Conservation (phyloP, 1,139 yeast genomes). For the Scheffersomyces segobiensis region DNA sequence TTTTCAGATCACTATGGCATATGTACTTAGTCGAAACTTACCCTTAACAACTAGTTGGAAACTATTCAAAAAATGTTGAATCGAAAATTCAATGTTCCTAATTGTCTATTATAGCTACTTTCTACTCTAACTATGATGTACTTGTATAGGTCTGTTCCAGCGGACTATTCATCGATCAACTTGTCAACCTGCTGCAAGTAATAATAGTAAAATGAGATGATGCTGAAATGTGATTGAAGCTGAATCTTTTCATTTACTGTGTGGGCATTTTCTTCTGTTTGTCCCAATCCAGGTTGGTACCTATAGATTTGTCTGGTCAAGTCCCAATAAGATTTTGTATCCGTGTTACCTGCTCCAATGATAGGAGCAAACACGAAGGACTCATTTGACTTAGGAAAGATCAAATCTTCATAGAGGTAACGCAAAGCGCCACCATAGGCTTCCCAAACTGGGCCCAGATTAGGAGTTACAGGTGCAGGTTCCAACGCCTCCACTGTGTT, state of each 20-base stretch:
- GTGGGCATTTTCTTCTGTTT: constrained; percentile 22
- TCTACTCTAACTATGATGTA: not conserved
- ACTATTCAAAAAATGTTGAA: not conserved
- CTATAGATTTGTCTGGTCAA: constrained; percentile 39
- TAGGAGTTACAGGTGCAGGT: constrained; percentile 63
- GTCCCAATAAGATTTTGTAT: constrained; percentile 42
- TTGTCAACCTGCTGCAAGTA: constrained; percentile 36
- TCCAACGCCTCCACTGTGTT: constrained; percentile 37
- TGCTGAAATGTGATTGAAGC: constrained; percentile 26
- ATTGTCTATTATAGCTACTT: no score
- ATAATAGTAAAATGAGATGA: constrained; percentile 38
- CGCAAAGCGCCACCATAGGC: constrained; percentile 57
- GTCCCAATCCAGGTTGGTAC: constrained; percentile 31
- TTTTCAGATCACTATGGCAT: not conserved
- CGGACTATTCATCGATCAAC: constrained; percentile 12
- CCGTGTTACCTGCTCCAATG: constrained; percentile 35
- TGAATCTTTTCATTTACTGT: constrained; percentile 34
- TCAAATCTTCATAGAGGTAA: constrained; percentile 53
- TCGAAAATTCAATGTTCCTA: not conserved
- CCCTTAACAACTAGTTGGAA: not conserved
- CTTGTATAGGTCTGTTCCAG: not conserved
- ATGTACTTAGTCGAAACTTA: not conserved
- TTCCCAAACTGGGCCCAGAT: constrained; percentile 51
- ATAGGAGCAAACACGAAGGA: constrained; percentile 31
- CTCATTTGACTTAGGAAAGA: constrained; percentile 28